These are phyloP conservation scores for Cercophora newfieldiana DNA, from an alignment of 495 filamentous ascomycete species.

Conservation along the genomic window DNA sequence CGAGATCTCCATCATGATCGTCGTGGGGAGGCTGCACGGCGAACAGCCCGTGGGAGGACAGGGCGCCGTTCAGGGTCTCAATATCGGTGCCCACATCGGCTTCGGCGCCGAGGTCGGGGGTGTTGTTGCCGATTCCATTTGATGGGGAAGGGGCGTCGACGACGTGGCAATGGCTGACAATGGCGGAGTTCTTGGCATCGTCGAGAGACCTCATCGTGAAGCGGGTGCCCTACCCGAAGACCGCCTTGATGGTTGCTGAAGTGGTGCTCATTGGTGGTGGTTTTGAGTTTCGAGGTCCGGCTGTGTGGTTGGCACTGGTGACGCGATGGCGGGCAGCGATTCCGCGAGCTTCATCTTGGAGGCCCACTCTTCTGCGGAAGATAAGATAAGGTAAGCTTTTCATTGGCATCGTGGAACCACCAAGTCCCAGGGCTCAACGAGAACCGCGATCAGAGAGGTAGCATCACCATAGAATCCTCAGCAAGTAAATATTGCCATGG, in stretches of 20 bases:
- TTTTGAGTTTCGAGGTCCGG: neutral
- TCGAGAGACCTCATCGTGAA: neutral
- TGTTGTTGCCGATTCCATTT: neutral
- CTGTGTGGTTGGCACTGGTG: too few relatives aligned
- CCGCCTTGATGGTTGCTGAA: neutral
- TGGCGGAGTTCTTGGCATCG: neutral
- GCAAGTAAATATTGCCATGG: too few relatives aligned
- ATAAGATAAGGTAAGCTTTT: neutral
- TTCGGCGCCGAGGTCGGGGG: neutral
- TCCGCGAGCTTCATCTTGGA: neutral
- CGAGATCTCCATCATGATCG: constrained; percentile 25
- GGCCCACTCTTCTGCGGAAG: neutral
- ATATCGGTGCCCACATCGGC: neutral
- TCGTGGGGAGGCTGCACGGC: neutral
- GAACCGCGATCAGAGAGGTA: too few relatives aligned
- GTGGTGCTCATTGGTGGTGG: neutral
- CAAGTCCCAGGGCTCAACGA: too few relatives aligned
- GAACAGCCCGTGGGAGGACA: neutral
- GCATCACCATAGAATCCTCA: too few relatives aligned
- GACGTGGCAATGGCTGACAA: neutral
- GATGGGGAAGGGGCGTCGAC: neutral
- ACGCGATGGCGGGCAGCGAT: neutral
- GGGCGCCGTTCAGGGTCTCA: neutral
- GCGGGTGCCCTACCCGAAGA: neutral
- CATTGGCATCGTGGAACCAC: too few relatives aligned